phyloP scores from a whole-genome alignment of 805 yeast species.

The Kluyveromyces lactis region DNA sequence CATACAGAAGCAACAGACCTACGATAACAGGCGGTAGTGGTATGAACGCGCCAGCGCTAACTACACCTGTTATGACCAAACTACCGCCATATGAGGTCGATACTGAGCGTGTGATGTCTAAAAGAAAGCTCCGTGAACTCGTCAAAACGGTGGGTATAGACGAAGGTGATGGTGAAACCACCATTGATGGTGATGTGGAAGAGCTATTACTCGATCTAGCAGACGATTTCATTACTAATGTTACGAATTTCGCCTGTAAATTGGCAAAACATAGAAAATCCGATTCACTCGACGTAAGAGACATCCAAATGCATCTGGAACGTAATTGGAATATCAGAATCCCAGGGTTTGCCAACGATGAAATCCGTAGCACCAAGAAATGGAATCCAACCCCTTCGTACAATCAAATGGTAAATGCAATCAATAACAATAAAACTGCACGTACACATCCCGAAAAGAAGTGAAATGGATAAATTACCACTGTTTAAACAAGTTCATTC shows the following conservation, averaged over 20 bases:
- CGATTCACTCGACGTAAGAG: conserved; percentile 79
- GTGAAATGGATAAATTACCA: too few species aligned
- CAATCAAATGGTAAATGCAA: conserved; percentile 53
- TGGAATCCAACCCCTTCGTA: conserved; percentile 59
- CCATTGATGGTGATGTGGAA: conserved; percentile 92
- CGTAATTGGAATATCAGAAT: conserved; percentile 91
- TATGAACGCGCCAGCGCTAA: conserved; percentile 55
- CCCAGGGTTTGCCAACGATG: conserved; percentile 91
- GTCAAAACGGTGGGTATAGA: conserved; percentile 75
- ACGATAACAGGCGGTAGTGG: conserved; percentile 81
- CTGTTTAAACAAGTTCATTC: too few species aligned
- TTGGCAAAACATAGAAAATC: conserved; percentile 91
- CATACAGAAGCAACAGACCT: conserved; percentile 66
- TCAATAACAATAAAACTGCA: conserved; percentile 20
- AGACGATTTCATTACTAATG: conserved; percentile 88
- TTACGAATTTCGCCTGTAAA: conserved; percentile 88
- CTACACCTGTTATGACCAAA: conserved; percentile 66
- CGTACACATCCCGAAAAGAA: conserved; percentile 5
- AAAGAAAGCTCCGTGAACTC: conserved; percentile 81
- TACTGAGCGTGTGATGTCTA: conserved; percentile 76
- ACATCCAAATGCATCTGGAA: conserved; percentile 84
- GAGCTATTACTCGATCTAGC: conserved; percentile 86
- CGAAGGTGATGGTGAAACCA: conserved; percentile 85
- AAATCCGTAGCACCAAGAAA: conserved; percentile 67
- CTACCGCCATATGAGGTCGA: conserved; percentile 79